A percentile compares a stretch with the other conserved stretches of the same genome.
These are phyloP conservation scores for Penicillium roqueforti DNA, from an alignment of 495 filamentous ascomycete species.

Conservation along the genomic window DNA sequence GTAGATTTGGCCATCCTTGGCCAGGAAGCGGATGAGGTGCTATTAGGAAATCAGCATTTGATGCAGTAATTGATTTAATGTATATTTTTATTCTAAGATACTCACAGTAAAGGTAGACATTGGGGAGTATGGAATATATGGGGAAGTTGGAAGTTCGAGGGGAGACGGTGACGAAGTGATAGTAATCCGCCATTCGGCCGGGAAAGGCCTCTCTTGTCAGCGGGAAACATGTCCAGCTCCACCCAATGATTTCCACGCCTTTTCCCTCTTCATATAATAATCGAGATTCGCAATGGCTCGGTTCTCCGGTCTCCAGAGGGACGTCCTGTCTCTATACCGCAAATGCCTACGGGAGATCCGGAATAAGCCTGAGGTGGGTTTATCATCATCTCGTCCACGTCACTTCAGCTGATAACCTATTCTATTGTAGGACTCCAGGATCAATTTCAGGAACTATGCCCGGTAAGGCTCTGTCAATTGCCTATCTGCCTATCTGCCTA, in stretches of 20 bases:
- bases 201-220: constrained; percentile 14
- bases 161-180: no score
- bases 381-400: not conserved
- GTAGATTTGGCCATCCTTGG: constrained; percentile 69
- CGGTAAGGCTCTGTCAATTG: constrained; percentile 39
- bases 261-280: not conserved
- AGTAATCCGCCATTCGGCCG: constrained; percentile 18
- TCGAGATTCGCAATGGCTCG: constrained; percentile 34
- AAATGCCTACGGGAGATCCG: constrained; percentile 74
- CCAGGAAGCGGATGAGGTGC: constrained; percentile 77
- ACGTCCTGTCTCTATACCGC: constrained; percentile 82
- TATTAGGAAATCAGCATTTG: constrained; percentile 24
- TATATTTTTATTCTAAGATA: not conserved
- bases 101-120: constrained; percentile 20
- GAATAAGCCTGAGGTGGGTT: constrained; percentile 72
- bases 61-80: not conserved
- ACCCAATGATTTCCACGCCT: constrained; percentile 5
- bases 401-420: constrained; percentile 5
- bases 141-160: not conserved
- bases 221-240: constrained; percentile 22
- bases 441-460: constrained; percentile 53
- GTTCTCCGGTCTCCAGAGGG: constrained; percentile 85
- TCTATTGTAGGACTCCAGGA: constrained; percentile 41
- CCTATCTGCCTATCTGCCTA: not conserved
- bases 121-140: not conserved